Conservation (phyloP, 768 basidiomycete species). For the Auriscalpium vulgare region DNA sequence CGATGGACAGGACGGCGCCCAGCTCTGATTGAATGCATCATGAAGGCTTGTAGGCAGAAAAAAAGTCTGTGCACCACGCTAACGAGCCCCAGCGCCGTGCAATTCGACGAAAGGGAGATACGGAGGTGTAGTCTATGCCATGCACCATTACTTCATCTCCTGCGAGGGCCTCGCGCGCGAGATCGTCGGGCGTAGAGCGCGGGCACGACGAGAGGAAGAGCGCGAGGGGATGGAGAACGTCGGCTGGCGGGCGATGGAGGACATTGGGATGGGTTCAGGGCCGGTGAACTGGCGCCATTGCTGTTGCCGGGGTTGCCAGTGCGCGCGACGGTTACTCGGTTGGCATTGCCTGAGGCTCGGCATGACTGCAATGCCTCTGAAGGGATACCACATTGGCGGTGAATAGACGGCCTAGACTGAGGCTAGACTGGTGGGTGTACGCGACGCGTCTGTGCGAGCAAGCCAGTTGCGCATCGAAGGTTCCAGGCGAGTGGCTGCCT, state of each 20-base stretch:
- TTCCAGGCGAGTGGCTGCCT: not conserved
- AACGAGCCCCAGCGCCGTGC: slow-evolving; percentile 16
- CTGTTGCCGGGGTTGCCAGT: not conserved
- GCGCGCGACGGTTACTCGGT: not conserved
- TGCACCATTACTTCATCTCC: slow-evolving; percentile 18
- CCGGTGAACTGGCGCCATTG: not conserved
- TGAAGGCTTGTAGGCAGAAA: too few species aligned
- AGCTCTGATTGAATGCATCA: too few species aligned
- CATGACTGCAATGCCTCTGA: too few species aligned
- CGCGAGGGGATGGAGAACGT: slow-evolving; percentile 10
- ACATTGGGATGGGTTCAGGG: not conserved
- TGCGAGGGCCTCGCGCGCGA: slow-evolving; percentile 15
- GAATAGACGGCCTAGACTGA: too few species aligned
- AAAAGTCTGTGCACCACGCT: slow-evolving; percentile 15
- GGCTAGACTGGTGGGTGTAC: not conserved
- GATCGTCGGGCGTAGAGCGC: slow-evolving; percentile 10
- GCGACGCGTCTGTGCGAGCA: not conserved
- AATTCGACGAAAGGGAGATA: slow-evolving; percentile 14
- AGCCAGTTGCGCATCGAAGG: not conserved
- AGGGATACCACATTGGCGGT: too few species aligned
- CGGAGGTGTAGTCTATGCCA: slow-evolving; percentile 17
- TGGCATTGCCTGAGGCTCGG: too few species aligned
- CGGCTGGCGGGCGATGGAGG: not conserved
- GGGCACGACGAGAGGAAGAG: slow-evolving; percentile 4
- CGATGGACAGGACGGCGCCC: too few species aligned